Evolutionary conservation across 192 early-diverging fungal genomes (phyloP).

Genomic region (Funneliformis mosseae): DNA sequence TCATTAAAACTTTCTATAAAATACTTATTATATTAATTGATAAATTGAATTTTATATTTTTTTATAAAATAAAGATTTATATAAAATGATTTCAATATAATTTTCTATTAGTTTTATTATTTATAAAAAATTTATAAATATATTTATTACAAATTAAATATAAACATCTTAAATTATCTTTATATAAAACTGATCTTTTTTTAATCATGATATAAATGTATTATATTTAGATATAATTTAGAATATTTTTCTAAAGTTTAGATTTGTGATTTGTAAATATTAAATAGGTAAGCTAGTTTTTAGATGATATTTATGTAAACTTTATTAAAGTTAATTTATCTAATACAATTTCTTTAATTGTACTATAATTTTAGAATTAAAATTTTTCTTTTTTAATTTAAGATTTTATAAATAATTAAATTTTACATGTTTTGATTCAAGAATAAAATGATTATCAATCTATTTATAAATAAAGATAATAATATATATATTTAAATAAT

Average conservation of each 20-base stretch:
- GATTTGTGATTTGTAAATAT: background rate
- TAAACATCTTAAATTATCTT: background rate
- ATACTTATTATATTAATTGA: background rate
- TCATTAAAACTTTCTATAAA: too few species aligned
- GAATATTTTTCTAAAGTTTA: background rate
- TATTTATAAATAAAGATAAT: too few species aligned
- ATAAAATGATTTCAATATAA: background rate
- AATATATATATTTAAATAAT: too few species aligned
- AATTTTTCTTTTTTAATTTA: background rate
- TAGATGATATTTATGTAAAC: background rate
- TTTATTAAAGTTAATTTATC: background rate
- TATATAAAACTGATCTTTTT: background rate
- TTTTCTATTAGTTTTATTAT: slow-evolving; percentile 1
- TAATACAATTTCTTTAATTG: background rate
- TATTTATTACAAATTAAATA: slow-evolving; percentile 8
- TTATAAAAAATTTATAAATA: background rate
- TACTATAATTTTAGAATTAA: background rate
- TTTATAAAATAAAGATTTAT: background rate
- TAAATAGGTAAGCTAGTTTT: background rate
- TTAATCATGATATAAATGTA: background rate
- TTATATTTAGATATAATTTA: background rate
- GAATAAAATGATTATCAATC: background rate
- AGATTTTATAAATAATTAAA: background rate
- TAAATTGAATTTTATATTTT: background rate
- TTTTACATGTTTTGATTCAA: background rate